These are phyloP conservation scores for Hypoxylon fragiforme DNA, from an alignment of 495 filamentous ascomycete genomes.

Conservation along the genomic window DNA sequence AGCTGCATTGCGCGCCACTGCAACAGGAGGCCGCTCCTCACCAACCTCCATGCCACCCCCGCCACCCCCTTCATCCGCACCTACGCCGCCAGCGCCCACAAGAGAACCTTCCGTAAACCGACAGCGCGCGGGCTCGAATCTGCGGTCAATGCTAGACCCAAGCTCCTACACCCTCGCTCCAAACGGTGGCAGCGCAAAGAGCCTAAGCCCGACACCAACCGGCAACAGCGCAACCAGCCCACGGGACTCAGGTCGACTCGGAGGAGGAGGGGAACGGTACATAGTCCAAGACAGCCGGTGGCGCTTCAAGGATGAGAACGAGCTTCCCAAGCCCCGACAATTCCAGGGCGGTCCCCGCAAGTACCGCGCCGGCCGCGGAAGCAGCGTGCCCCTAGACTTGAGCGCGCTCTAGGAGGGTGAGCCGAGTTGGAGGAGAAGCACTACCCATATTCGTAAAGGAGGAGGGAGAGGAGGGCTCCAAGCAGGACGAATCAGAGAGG, in stretches of 20 bases:
- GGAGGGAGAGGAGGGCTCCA: neutral
- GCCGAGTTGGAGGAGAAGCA: neutral
- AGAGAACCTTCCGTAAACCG: conserved; percentile 32
- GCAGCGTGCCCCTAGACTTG: conserved; percentile 91
- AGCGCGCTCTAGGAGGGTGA: conserved; percentile 44
- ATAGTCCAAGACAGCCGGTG: conserved; percentile 80
- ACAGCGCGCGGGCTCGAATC: conserved; percentile 36
- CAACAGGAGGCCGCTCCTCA: conserved; percentile 48
- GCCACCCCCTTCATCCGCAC: conserved; percentile 42
- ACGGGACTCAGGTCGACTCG: conserved; percentile 41
- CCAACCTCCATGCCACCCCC: conserved; percentile 46
- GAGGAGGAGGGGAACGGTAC: conserved; percentile 51
- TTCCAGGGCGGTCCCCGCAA: conserved; percentile 71
- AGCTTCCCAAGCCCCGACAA: conserved; percentile 81
- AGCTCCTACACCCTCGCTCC: conserved; percentile 73
- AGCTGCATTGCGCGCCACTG: conserved; percentile 54
- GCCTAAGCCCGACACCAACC: conserved; percentile 45
- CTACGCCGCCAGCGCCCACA: conserved; percentile 40
- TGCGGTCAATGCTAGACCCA: conserved; percentile 65
- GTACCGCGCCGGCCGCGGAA: conserved; percentile 89
- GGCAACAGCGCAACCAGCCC: conserved; percentile 36
- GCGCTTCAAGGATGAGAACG: conserved; percentile 80
- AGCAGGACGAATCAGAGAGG: neutral
- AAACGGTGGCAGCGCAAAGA: conserved; percentile 49
- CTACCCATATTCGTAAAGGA: neutral